Evolutionary conservation across 257 asterid genomes (phyloP), one percentile per base, ranked within the genome.

Genomic region (Solanum ahanhuiri): DNA sequence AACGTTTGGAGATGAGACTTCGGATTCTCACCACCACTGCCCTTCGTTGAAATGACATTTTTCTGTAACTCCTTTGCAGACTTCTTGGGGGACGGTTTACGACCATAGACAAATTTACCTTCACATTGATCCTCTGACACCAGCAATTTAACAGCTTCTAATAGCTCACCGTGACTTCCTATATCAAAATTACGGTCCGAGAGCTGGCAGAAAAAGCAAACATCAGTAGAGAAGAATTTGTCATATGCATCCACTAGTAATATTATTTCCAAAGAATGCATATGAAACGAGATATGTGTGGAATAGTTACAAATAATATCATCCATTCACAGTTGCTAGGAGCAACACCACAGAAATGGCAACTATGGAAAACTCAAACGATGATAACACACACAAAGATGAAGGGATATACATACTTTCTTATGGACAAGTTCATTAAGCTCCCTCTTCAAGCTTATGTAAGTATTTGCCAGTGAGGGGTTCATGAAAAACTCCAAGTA

Each of bases 401-500:
- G 30, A 33, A 69, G 31, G 17, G 22, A 51, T 82, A 86, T 48
- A 87, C 83, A 28, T 90, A 94, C 99, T 95, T 95, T 95, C 89
- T 81, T 89, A 87, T 95, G 98, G 57, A 94, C 86, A 76, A 96
- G 92, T 90, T 95, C 98, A 87, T 93, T 93, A 58, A 96, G 93
- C 93, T 95, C 99, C 85, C 89, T 93, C 94, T 91, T 96, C 87
- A 95, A 83, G 86, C 86, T 88, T 85, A 91, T 83, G 91, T 93
- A 94, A 67, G 92, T 94, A 86, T 81, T 91, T 69, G 96, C 96
- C 91, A 95, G 90, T 57, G 93, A 91, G 35, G 98, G 96, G 45
- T 89, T 91, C 98, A 93, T 95, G 91, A 96, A 96, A 83, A 95
- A 96, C 88, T 96, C 99, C 90, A 96, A 87, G 91, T 95, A 96